A percentile compares a stretch with the other conserved stretches of the same genome.
These are phyloP conservation scores for Aspergillus mulundensis DNA, from an alignment of 495 filamentous ascomycete species.

Conservation along the genomic window DNA sequence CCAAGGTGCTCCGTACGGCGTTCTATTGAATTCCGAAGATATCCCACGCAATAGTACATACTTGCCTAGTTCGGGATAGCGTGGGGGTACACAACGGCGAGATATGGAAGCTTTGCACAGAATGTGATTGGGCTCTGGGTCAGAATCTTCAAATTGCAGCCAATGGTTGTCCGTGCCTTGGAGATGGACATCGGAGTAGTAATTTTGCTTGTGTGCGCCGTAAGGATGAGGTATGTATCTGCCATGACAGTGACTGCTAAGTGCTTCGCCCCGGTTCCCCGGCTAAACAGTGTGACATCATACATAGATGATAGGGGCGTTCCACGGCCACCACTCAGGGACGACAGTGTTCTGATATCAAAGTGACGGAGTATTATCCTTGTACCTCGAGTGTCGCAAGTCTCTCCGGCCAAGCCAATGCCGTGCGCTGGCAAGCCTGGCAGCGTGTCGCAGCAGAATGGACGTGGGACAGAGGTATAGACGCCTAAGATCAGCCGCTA, in stretches of 20 bases:
- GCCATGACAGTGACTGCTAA: too few species aligned
- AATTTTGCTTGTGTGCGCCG: not conserved
- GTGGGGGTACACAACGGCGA: conserved; percentile 9
- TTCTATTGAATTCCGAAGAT: not conserved
- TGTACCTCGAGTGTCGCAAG: not conserved
- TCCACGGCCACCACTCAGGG: not conserved
- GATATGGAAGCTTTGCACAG: not conserved
- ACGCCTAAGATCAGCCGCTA: conserved; percentile 27
- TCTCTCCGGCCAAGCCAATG: not conserved
- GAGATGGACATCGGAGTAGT: not conserved
- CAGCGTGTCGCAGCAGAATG: too few species aligned
- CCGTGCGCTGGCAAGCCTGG: too few species aligned
- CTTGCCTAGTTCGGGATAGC: conserved; percentile 1
- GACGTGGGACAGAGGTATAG: too few species aligned
- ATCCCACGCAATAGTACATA: not conserved
- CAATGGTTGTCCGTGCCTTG: not conserved
- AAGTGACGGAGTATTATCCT: not conserved
- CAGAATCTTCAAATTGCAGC: not conserved
- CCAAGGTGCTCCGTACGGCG: not conserved
- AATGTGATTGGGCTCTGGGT: not conserved
- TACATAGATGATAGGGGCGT: not conserved
- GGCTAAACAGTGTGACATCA: conserved; percentile 1
- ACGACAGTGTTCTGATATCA: not conserved
- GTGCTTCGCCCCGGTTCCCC: not conserved
- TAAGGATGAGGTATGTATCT: not conserved